Evolutionary conservation across 192 early-diverging fungal species (phyloP), one percentile per base, ranked within the genome.

Genomic region (Diversispora epigaea): DNA sequence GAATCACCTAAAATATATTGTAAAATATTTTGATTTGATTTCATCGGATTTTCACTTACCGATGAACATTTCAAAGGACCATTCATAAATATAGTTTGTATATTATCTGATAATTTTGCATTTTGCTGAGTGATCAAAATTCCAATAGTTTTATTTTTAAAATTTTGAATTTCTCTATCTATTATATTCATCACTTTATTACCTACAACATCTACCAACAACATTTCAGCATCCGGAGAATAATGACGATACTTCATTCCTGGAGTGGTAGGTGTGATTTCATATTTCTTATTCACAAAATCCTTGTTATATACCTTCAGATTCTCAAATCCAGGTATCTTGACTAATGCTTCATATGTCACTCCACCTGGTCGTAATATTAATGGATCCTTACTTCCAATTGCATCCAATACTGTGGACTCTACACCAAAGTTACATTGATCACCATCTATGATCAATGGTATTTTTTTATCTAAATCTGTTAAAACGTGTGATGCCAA

Each of bases 171-270:
- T 67, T 79, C 77, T 55, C 61, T 67, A 76, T 77, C 47, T 54
- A 81, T 73, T 22, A 71, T 10, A 47, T 41, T 50, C 32, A 17
- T 47, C 15, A 14, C 45, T 41, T 71, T 61, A 46, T 63, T 63
- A 57, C 46, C 55, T 14, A 52, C 39, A 22, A 72, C 71, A 25
- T 83, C 90, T 77, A 95, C 87, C 25, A 98, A 62, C 10, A 95
- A 82, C 22, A 98, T 96, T 52, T 89, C 86, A 3, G 93, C 94
- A 25, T 92, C 86, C 7, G 98, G 98, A 22, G 94, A 93, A 77
- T 99, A 99, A 82, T 99, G 98, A 6, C 95, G 82, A 80, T 99
- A 99, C 80, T 99, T 99, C 98, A 99, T 99, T 12, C 98, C 98
- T 22, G 98, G 98, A 19, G 98, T 97, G 0, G 94, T 96, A 1